Conservation (phyloP, 371 early-diverging fungal species). For the Synchytrium microbalum region DNA sequence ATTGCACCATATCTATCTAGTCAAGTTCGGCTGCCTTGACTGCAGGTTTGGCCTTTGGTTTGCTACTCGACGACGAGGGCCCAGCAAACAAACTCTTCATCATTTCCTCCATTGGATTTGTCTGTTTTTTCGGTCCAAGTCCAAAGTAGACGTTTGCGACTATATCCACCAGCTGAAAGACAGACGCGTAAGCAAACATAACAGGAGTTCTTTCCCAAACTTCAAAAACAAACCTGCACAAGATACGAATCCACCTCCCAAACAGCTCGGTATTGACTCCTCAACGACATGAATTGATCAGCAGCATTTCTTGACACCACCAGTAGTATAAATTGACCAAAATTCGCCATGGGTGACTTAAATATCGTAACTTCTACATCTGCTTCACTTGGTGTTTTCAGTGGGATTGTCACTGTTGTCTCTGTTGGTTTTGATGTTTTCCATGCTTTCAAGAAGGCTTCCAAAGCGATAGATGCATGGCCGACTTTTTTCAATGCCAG, state of each 20-base stretch:
- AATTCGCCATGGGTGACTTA: slow-evolving; percentile 59
- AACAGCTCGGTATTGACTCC: slow-evolving; percentile 49
- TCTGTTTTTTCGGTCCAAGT: slow-evolving; percentile 23
- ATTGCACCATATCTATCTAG: background rate
- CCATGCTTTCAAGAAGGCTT: slow-evolving; percentile 45
- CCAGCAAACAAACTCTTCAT: slow-evolving; percentile 21
- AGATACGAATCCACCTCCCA: slow-evolving; percentile 36
- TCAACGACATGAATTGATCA: slow-evolving; percentile 48
- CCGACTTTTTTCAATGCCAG: slow-evolving; percentile 62
- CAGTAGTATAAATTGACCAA: slow-evolving; percentile 58
- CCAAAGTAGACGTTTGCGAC: slow-evolving; percentile 26
- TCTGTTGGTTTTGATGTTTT: background rate
- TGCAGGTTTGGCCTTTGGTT: no score
- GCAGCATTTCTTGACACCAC: slow-evolving; percentile 55
- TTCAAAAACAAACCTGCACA: slow-evolving; percentile 8
- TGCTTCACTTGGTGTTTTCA: slow-evolving; percentile 11
- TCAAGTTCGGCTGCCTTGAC: background rate
- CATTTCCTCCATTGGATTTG: slow-evolving; percentile 24
- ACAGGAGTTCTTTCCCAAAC: background rate
- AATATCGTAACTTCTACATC: slow-evolving; percentile 32
- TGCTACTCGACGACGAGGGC: background rate
- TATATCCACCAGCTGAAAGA: slow-evolving; percentile 23
- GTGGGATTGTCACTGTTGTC: slow-evolving; percentile 3
- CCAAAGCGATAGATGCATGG: slow-evolving; percentile 59
- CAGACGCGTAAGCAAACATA: slow-evolving; percentile 1